Base-by-base conservation (phyloP, 768 basidiomycete species). In the Trametes cinnabarina region DNA sequence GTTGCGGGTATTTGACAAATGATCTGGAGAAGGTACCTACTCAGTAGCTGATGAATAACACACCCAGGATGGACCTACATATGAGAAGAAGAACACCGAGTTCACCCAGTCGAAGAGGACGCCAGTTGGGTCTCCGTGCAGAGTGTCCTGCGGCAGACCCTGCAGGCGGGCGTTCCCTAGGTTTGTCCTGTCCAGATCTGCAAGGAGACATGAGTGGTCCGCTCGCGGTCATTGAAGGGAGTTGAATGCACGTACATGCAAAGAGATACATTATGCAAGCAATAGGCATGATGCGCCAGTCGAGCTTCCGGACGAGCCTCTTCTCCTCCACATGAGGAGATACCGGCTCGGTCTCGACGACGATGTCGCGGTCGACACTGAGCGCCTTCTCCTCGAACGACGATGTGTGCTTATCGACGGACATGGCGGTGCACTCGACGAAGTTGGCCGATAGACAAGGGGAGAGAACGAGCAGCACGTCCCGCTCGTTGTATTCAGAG, bases 81-180 rank as follows among this genome's bases (percentile, higher is more conserved):
- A 92, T 61, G 90, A 83, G 71, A 92, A 83, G 72, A 86, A 92
- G 73, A 92, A 92, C 8, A 79, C 77, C 1, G 88, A 86, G 56
- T 85, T 87, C 42, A 89, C 71, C 89, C 88, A 90, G 67, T 88
- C 88, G 65, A 88, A 91, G n/a, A 84, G 74, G 22, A 77, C 61
- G 1, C 90, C 88, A 0, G 82, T 84, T 9, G 80, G 79, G 64
- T 91, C 90, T 7, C 88, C 88, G 12, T 78, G 78, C 12, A 92
- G 81, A 12, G 66, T 72, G 58, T 91, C 87, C 37, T 81, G 68
- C 3, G 85, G 80, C 12, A 92, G 72, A 11, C 87, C 85, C 72
- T 87, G 87, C 37, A 91, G 74, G 49, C 89, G 80, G 46, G 90
- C 90, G 67, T 92, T 92, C 15, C 90, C 90, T 40, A 91, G 67